These are phyloP conservation scores for Sporothrix sp. DNA, from an alignment of 2,329 filamentous ascomycete species.

Conservation along the genomic window DNA sequence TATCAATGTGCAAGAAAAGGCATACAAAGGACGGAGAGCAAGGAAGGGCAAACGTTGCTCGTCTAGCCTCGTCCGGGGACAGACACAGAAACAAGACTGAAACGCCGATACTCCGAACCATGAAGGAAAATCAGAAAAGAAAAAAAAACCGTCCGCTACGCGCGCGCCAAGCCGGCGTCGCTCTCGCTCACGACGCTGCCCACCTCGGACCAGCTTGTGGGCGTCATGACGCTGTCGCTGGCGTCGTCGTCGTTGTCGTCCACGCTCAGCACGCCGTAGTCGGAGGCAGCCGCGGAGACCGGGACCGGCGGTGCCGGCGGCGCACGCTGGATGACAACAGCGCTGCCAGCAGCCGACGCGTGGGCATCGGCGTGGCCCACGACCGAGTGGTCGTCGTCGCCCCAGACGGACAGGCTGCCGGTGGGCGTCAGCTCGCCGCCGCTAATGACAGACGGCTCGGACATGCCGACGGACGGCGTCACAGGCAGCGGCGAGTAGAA, in stretches of 20 bases:
- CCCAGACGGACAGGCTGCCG: constrained; percentile 44
- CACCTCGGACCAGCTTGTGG: constrained; percentile 55
- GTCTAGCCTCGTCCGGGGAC: too few species aligned
- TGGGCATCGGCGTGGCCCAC: neutral
- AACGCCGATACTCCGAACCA: too few species aligned
- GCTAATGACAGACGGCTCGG: constrained; percentile 43
- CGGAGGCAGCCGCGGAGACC: constrained; percentile 19
- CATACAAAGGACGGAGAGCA: too few species aligned
- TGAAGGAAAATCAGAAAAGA: neutral
- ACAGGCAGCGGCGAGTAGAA: constrained; percentile 54
- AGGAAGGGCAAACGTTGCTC: too few species aligned
- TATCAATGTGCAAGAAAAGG: neutral
- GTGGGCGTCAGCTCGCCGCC: constrained; percentile 45
- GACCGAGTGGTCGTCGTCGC: constrained; percentile 26
- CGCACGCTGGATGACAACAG: too few species aligned
- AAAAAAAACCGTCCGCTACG: neutral
- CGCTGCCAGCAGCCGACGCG: too few species aligned
- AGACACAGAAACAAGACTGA: too few species aligned
- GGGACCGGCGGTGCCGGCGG: constrained; percentile 29
- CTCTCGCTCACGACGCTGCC: constrained; percentile 52
- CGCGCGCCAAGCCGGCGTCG: constrained; percentile 28
- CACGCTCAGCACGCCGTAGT: constrained; percentile 49
- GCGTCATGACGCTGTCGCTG: constrained; percentile 48
- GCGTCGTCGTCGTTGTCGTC: constrained; percentile 38
- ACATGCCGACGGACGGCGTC: constrained; percentile 39